Evolutionary conservation across 805 yeast genomes (phyloP).

Genomic region (Candida corydali): DNA sequence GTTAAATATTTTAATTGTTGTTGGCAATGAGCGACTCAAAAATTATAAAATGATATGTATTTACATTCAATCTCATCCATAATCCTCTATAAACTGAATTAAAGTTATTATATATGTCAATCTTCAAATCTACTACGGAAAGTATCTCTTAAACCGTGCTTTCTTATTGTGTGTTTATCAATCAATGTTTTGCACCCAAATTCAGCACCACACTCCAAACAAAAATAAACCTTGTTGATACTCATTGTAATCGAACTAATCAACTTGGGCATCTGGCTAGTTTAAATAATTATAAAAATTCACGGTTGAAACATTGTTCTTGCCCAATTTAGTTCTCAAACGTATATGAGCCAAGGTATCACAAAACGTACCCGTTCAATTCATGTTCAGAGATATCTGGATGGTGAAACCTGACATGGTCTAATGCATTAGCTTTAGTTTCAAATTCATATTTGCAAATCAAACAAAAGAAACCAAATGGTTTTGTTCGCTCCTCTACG

Average conservation of each 20-base stretch:
- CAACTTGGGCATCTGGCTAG: too few species aligned
- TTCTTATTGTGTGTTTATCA: background rate
- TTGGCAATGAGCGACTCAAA: too few species aligned
- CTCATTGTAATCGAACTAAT: background rate
- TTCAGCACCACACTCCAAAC: constrained; percentile 1
- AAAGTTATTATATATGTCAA: background rate
- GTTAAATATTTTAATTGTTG: too few species aligned
- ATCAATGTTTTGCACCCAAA: constrained; percentile 1
- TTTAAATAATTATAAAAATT: too few species aligned
- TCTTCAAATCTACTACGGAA: background rate
- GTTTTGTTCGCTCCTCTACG: background rate
- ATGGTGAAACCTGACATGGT: constrained; percentile 3
- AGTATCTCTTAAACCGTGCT: background rate
- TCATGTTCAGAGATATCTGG: background rate
- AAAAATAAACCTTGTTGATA: constrained; percentile 3
- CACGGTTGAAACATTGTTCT: too few species aligned
- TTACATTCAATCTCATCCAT: background rate
- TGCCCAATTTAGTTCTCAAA: too few species aligned
- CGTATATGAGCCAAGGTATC: too few species aligned
- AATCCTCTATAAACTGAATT: background rate
- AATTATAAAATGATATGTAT: too few species aligned
- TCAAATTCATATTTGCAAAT: constrained; percentile 3
- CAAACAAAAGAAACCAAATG: constrained; percentile 4
- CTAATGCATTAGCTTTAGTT: background rate
- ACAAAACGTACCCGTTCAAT: background rate